A percentile compares a stretch with the other conserved stretches of the same genome.
Conservation (phyloP, 768 basidiomycete species). For the Psilocybe cubensis region DNA sequence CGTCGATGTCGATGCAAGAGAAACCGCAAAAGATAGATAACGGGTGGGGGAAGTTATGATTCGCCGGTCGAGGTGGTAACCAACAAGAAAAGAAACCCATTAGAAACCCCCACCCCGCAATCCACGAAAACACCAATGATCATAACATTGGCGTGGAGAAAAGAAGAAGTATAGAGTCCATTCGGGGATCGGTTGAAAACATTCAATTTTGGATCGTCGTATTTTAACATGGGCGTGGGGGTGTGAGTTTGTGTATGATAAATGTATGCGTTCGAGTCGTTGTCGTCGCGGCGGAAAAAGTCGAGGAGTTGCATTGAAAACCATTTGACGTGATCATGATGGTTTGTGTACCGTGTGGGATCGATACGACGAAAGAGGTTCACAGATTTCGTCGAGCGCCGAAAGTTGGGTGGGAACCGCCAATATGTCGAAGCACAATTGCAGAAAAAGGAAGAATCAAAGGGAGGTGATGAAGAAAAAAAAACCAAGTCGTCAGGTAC, state of each 20-base stretch:
- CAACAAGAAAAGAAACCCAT: not conserved
- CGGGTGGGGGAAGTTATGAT: not conserved
- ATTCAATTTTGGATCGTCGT: not conserved
- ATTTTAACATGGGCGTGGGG: not conserved
- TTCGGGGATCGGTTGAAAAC: not conserved
- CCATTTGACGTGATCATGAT: no score
- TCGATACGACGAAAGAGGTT: not conserved
- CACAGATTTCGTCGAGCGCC: not conserved
- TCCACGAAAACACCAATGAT: no score
- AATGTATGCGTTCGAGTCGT: no score
- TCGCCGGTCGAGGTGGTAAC: not conserved
- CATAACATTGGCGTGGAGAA: not conserved
- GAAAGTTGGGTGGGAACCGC: no score
- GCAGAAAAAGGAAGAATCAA: not conserved
- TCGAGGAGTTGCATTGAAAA: no score
- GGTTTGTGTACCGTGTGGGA: not conserved
- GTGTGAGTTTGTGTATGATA: not conserved
- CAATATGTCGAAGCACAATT: not conserved
- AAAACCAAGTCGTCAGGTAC: not conserved
- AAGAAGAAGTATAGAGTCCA: not conserved
- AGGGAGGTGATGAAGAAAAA: not conserved
- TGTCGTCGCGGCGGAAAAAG: no score
- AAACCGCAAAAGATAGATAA: not conserved
- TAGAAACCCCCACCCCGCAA: no score
- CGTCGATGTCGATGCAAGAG: not conserved